Base-by-base conservation (phyloP, 257 asterid species). In the Coffea canephora region DNA sequence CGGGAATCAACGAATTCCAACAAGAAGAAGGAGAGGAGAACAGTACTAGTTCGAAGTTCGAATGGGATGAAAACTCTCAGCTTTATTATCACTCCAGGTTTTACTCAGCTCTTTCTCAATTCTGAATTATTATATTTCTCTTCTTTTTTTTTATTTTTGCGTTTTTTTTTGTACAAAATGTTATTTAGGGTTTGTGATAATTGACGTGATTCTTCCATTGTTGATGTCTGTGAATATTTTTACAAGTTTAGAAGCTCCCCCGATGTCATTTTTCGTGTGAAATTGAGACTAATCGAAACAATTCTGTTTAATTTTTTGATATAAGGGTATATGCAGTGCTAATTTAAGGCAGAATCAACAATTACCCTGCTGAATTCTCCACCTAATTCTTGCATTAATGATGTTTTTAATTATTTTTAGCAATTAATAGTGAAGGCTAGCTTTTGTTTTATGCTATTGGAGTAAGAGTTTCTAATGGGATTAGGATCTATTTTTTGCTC, bases 21-120 rank as follows among this genome's bases (percentile, higher is more conserved):
- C 34, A 77, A 10, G 85, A 73, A 64, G 89, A 86, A 71, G 67
- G 1, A 57, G 59, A 19, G 23, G 8, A 59, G 1, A 14, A 8
- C 34, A 21, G 14, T 1, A 82, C 6, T 21, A 89, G 86, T 10
- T 78, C 87, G 84, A 82, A 78, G 70, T 96, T 96, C 81, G 83
- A 87, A 82, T 96, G 99, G 99, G 97, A 96, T 79, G 92, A 90
- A 71, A 84, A 72, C 79, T 90, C 97, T 59, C 96, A 88, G 86
- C 99, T 96, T 9, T 94, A 93, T 77, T 94, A 87, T 81, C 99
- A 96, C 66, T 89, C 97, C 82, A 90, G 98, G 99, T 96, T 80
- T 69, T 18, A n/a, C 12, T 36, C 14, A 61, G 72, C 8, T 3
- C 18, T 25, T 46, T 55, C 23, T 39, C 5, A 71, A 82, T 19